phyloP scores from a whole-genome alignment of 2,329 filamentous ascomycete genomes.

The Cladosporium sp. region DNA sequence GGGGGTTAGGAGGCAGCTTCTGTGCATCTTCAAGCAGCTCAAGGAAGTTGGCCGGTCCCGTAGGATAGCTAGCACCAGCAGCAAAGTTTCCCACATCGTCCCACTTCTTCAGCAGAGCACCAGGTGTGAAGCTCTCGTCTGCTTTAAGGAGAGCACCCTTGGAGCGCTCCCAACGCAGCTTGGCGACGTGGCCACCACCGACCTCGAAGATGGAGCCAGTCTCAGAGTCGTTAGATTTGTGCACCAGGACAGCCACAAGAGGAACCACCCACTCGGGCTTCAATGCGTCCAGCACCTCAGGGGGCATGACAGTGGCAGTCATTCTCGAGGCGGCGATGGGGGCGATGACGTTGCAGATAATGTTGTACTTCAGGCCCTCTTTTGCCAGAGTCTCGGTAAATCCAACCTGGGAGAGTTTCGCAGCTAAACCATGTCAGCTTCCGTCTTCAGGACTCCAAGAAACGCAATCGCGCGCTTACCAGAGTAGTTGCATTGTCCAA shows the following conservation, averaged over 20 bases:
- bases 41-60: constrained; percentile 82
- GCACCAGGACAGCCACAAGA: constrained; percentile 78
- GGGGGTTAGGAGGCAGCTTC: constrained; percentile 66
- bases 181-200: constrained; percentile 85
- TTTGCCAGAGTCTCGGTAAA: constrained; percentile 98
- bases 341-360: constrained; percentile 87
- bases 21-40: constrained; percentile 74
- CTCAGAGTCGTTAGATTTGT: constrained; percentile 76
- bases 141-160: constrained; percentile 83
- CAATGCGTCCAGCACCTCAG: constrained; percentile 77
- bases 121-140: constrained; percentile 80
- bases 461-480: constrained; percentile 36
- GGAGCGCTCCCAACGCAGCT: constrained; percentile 91
- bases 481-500: constrained; percentile 94
- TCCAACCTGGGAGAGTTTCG: constrained; percentile 90
- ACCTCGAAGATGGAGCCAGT: constrained; percentile 89
- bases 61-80: constrained; percentile 66
- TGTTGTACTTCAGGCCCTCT: constrained; percentile 97
- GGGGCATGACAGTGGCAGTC: constrained; percentile 92
- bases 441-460: neutral
- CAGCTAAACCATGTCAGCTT: constrained; percentile 48
- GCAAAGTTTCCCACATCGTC: constrained; percentile 81
- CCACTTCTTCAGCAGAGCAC: constrained; percentile 86
- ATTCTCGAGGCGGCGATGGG: constrained; percentile 92
- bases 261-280: constrained; percentile 95